Evolutionary conservation across 148 eudicot genomes (phyloP).

Genomic region (Cornus suecica): DNA sequence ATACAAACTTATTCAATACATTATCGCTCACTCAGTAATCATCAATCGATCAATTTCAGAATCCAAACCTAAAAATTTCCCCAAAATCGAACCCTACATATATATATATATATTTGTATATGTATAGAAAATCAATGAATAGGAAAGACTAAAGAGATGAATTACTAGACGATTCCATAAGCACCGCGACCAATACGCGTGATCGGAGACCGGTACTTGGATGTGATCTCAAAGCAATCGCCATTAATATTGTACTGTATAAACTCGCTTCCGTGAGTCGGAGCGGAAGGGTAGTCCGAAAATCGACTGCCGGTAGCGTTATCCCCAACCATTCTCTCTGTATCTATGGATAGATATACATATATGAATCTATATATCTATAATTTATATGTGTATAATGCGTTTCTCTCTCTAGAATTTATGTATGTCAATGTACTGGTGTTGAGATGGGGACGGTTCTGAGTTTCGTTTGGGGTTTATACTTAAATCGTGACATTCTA

Average conservation of each 20-base stretch:
- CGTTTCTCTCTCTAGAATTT: neutral
- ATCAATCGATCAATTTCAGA: neutral
- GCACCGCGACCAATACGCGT: slow-evolving; percentile 97
- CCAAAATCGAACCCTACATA: too few species aligned
- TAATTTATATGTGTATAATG: neutral
- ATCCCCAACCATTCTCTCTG: neutral
- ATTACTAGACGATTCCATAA: slow-evolving; percentile 92
- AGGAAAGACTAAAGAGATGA: neutral
- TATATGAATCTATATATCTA: neutral
- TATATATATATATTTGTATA: too few species aligned
- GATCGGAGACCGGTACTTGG: slow-evolving; percentile 87
- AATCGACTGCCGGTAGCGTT: slow-evolving; percentile 25
- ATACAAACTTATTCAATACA: neutral
- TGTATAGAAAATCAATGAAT: neutral
- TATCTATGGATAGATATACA: neutral
- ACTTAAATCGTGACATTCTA: too few species aligned
- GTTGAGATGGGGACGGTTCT: too few species aligned
- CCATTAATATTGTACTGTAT: slow-evolving; percentile 72
- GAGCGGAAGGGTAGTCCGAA: slow-evolving; percentile 58
- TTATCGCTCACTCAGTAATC: neutral
- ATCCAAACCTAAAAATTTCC: neutral
- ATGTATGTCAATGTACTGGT: neutral
- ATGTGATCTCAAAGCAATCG: slow-evolving; percentile 62
- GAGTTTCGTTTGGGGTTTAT: neutral
- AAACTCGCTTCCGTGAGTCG: slow-evolving; percentile 69